These are phyloP conservation scores for Rhynchospora pubera DNA, from an alignment of 176 grass and related monocot genomes.

Conservation along the genomic window DNA sequence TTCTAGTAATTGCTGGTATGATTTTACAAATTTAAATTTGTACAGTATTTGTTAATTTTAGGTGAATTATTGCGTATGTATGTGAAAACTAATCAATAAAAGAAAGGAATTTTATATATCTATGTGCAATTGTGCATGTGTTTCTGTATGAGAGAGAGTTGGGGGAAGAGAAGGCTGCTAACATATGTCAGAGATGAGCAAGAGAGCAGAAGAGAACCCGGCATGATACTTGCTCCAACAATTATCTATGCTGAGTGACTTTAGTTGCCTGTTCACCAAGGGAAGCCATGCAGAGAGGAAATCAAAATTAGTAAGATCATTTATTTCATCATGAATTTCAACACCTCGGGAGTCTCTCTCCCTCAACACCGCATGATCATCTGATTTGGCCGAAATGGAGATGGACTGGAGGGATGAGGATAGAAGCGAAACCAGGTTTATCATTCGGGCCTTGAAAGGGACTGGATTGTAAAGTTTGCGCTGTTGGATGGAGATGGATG, in stretches of 20 bases:
- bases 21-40: not conserved
- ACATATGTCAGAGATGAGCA: not conserved
- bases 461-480: not conserved
- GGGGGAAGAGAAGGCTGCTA: not conserved
- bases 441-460: not conserved
- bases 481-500: not conserved
- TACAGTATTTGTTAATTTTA: not conserved
- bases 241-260: not conserved
- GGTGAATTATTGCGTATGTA: not conserved
- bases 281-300: not conserved
- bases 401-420: not conserved
- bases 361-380: not conserved
- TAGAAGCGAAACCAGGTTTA: not conserved
- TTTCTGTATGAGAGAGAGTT: not conserved
- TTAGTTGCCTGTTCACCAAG: not conserved
- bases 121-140: not conserved
- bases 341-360: not conserved
- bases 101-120: not conserved
- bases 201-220: not conserved
- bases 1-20: not conserved
- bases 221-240: not conserved
- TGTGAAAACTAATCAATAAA: not conserved
- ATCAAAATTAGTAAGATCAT: not conserved
- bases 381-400: not conserved
- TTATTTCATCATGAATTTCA: slow-evolving; percentile 7